phyloP scores from a whole-genome alignment of 306 rosid species.

The Malus fusca region DNA sequence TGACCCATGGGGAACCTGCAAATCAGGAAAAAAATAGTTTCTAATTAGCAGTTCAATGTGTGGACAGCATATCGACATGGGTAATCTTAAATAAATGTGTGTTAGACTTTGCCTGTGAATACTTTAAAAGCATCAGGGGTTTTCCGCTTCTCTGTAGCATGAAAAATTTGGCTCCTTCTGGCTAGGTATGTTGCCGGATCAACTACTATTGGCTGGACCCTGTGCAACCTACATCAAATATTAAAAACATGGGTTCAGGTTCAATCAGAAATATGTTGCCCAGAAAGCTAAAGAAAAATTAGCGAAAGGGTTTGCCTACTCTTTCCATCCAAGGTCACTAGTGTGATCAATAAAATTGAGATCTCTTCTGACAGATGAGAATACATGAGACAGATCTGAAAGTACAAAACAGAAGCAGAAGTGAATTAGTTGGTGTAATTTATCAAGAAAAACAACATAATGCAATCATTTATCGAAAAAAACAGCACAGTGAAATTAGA shows the following conservation, averaged over 20 bases:
- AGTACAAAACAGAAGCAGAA: conserved; percentile 14
- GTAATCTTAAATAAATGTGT: conserved; percentile 7
- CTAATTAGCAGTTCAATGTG: conserved; percentile 10
- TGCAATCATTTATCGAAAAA: background rate
- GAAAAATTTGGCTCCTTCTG: conserved; percentile 86
- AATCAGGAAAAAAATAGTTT: conserved; percentile 1
- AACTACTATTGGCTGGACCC: conserved; percentile 80
- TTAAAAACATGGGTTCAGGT: conserved; percentile 11
- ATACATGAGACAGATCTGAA: conserved; percentile 83
- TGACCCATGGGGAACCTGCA: conserved; percentile 96
- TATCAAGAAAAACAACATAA: background rate
- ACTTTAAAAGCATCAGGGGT: conserved; percentile 80
- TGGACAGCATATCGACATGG: background rate
- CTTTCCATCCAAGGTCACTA: conserved; percentile 95
- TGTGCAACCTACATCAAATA: conserved; percentile 44
- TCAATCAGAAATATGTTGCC: background rate
- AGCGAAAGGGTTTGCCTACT: conserved; percentile 43
- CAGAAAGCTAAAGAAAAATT: conserved; percentile 8
- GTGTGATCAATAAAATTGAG: conserved; percentile 87
- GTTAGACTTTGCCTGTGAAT: conserved; percentile 68
- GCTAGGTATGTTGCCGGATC: conserved; percentile 81
- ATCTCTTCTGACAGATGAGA: conserved; percentile 73
- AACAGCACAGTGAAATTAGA: background rate
- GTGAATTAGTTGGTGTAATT: conserved; percentile 3
- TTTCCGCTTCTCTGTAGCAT: conserved; percentile 74